phyloP scores from a whole-genome alignment of 2,329 filamentous ascomycete species.

The Graphilbum fragrans region DNA sequence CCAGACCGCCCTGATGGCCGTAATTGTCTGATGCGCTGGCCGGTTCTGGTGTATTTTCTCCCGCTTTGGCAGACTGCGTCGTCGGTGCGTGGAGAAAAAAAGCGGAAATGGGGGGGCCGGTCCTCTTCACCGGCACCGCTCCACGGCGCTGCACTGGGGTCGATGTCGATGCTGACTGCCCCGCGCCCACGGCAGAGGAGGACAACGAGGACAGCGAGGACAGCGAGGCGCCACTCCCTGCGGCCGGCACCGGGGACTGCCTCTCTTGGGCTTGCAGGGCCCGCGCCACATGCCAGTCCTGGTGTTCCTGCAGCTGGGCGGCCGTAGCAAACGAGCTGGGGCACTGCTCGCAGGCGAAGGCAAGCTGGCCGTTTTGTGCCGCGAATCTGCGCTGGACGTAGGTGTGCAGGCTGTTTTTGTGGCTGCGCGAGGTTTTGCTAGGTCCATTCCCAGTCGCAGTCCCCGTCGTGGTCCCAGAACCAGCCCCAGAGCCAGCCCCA shows the following conservation, averaged over 20 bases:
- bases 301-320: slow-evolving; percentile 59
- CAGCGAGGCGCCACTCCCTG: too few relatives aligned
- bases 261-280: slow-evolving; percentile 56
- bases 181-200: too few relatives aligned
- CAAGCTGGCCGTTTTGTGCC: not conserved
- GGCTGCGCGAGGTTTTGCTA: too few relatives aligned
- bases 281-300: slow-evolving; percentile 91
- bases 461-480: too few relatives aligned
- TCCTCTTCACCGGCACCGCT: not conserved
- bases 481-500: too few relatives aligned
- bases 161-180: too few relatives aligned
- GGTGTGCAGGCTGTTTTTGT: not conserved
- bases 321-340: slow-evolving; percentile 40
- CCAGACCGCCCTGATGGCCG: too few relatives aligned
- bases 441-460: too few relatives aligned
- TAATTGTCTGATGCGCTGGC: too few relatives aligned
- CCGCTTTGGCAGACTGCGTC: not conserved
- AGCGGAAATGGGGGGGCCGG: slow-evolving; percentile 5
- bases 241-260: too few relatives aligned
- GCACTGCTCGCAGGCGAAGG: slow-evolving; percentile 51
- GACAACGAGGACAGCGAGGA: too few relatives aligned
- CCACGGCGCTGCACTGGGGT: not conserved
- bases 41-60: not conserved
- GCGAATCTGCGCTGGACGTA: not conserved
- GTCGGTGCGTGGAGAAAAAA: slow-evolving; percentile 3